Evolutionary conservation across 768 basidiomycete species (phyloP), one percentile per base, ranked within the genome.

Genomic region (Udeniomyces megalosporus): DNA sequence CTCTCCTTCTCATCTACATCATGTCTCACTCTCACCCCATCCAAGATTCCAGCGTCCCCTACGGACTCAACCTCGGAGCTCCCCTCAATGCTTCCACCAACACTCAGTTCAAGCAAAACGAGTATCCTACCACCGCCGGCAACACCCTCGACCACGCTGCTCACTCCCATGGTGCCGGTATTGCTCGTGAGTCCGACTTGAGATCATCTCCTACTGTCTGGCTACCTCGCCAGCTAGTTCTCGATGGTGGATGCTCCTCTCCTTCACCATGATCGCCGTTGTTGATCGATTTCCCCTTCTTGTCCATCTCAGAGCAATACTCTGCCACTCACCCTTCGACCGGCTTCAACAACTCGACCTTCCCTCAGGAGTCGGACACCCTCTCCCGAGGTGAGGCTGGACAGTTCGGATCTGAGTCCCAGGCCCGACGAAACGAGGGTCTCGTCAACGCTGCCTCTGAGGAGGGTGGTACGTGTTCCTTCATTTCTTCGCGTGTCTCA

Each of bases 401-500:
- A 8, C 31, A 60, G 34, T 60, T 42, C 20, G 59, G n/a, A n/a
- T n/a, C 58, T 10, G 60, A 60, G 42, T 52, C 52, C 51, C 28
- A 49, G 3, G 50, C 60, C 20, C 60, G 60, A 44, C 38, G 60
- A 12, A 32, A 60, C 32, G 59, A 60, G 7, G 49, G 35, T 8
- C 49, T 60, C 50, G 24, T 60, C 12, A 11, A 38, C 12, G 12
- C 47, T 24, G 31, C 35, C n/a, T n/a, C n/a, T n/a, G n/a, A n/a
- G n/a, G n/a, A n/a, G n/a, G n/a, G n/a, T n/a, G 14, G 31, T 26
- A 51, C 50, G 24, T 34, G 34, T 28, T n/a, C 26, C 28, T 61
- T 49, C 48, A 10, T 14, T 11, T 26, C 29, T 2, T 1, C 22
- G n/a, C 15, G 1, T 22, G 11, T 14, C 2, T 50, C 6, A 11